Percentiles rank a stretch among this genome's conserved stretches.
Evolutionary conservation across 306 rosid species (phyloP).

Genomic region (Vicia villosa): DNA sequence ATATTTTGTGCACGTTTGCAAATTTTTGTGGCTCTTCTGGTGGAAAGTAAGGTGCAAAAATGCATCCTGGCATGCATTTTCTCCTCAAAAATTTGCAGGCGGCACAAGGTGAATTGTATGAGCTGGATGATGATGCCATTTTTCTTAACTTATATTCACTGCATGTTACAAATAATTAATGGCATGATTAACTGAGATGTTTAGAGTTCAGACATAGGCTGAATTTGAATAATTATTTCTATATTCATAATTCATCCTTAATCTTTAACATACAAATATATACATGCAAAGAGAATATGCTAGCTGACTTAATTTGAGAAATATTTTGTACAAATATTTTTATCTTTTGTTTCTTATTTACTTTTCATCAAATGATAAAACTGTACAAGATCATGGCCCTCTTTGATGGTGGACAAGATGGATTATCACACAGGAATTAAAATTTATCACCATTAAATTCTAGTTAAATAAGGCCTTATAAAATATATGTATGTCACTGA

Average conservation of each 20-base stretch:
- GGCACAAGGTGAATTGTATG: slow-evolving; percentile 88
- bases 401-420: too few relatives aligned
- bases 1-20: slow-evolving; percentile 92
- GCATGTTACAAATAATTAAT: slow-evolving; percentile 3
- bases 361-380: too few relatives aligned
- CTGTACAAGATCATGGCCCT: too few relatives aligned
- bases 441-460: too few relatives aligned
- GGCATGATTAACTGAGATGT: background rate
- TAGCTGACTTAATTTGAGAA: slow-evolving; percentile 17
- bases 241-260: slow-evolving; percentile 12
- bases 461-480: too few relatives aligned
- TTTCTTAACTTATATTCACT: slow-evolving; percentile 19
- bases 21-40: slow-evolving; percentile 98
- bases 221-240: slow-evolving; percentile 25
- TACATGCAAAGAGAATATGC: background rate
- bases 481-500: too few relatives aligned
- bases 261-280: background rate
- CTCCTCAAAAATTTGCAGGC: slow-evolving; percentile 96
- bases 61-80: slow-evolving; percentile 94
- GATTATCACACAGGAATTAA: too few relatives aligned
- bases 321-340: background rate
- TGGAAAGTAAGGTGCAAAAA: slow-evolving; percentile 95
- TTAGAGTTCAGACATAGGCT: background rate
- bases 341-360: too few relatives aligned
- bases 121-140: slow-evolving; percentile 75